phyloP scores from a whole-genome alignment of 1,284 basidiomycete genomes.

The Rhodofomes roseus region DNA sequence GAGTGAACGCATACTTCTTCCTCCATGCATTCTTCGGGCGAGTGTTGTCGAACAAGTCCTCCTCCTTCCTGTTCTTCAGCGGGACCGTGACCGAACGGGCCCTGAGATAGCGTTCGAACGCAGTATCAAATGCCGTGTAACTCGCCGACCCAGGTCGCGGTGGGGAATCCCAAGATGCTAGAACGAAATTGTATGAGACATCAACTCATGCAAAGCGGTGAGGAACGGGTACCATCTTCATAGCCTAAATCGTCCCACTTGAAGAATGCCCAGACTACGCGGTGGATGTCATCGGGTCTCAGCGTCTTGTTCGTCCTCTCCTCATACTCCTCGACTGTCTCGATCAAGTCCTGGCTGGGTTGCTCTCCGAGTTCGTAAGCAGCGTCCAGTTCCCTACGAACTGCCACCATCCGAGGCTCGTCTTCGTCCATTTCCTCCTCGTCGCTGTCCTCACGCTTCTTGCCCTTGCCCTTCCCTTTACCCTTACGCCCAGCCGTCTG shows the following conservation, averaged over 20 bases:
- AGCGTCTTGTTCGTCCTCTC: conserved; percentile 40
- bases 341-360: conserved; percentile 45
- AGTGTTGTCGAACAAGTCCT: conserved; percentile 36
- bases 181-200: not conserved
- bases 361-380: conserved; percentile 56
- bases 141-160: conserved; percentile 54
- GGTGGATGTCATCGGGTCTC: conserved; percentile 47
- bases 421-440: conserved; percentile 29
- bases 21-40: conserved; percentile 46
- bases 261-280: conserved; percentile 75
- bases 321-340: conserved; percentile 63
- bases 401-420: conserved; percentile 25
- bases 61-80: conserved; percentile 39
- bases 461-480: conserved; percentile 17
- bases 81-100: conserved; percentile 64
- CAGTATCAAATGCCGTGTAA: conserved; percentile 62
- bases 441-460: conserved; percentile 19
- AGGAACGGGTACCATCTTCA: conserved; percentile 61
- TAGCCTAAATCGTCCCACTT: conserved; percentile 93
- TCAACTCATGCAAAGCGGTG: too few species aligned
- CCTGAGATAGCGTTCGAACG: conserved; percentile 62
- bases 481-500: conserved; percentile 27
- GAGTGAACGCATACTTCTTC: conserved; percentile 40
- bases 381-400: conserved; percentile 33
- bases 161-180: conserved; percentile 91